Percentiles rank a stretch among this genome's conserved stretches.
phyloP scores from a whole-genome alignment of 2,329 filamentous ascomycete genomes.

The Arthrobotrys sinensis region DNA sequence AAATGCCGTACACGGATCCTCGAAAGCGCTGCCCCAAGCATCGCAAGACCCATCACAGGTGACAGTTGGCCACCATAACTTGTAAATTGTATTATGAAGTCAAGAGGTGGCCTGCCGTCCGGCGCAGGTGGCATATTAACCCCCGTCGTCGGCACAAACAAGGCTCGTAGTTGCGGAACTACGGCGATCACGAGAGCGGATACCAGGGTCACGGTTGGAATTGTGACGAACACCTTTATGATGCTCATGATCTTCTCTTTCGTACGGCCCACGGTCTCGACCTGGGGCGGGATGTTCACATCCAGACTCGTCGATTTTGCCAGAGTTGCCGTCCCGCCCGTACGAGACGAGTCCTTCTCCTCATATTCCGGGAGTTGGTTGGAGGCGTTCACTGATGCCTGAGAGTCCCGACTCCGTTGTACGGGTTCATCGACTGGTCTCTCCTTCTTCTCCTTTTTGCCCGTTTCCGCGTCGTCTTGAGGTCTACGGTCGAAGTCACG shows the following conservation, averaged over 20 bases:
- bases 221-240: constrained; percentile 61
- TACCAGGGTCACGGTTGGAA: constrained; percentile 63
- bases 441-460: constrained; percentile 40
- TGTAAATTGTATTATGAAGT: constrained; percentile 64
- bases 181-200: constrained; percentile 63
- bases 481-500: constrained; percentile 62
- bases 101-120: constrained; percentile 63
- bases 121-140: constrained; percentile 62
- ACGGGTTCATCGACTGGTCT: constrained; percentile 32
- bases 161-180: constrained; percentile 62
- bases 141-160: constrained; percentile 61
- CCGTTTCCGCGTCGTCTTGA: constrained; percentile 58
- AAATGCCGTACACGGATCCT: constrained; percentile 62
- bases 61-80: constrained; percentile 62
- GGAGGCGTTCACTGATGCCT: constrained; percentile 45
- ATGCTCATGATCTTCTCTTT: constrained; percentile 57
- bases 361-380: constrained; percentile 50
- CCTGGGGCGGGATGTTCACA: constrained; percentile 42
- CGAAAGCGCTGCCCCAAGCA: constrained; percentile 63
- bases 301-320: constrained; percentile 54
- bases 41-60: constrained; percentile 62
- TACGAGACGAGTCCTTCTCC: constrained; percentile 50
- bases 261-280: constrained; percentile 31
- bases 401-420: constrained; percentile 36
- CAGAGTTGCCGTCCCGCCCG: constrained; percentile 30